Conservation (phyloP, 192 early-diverging fungal genomes). For the Dissophora globulifera region DNA sequence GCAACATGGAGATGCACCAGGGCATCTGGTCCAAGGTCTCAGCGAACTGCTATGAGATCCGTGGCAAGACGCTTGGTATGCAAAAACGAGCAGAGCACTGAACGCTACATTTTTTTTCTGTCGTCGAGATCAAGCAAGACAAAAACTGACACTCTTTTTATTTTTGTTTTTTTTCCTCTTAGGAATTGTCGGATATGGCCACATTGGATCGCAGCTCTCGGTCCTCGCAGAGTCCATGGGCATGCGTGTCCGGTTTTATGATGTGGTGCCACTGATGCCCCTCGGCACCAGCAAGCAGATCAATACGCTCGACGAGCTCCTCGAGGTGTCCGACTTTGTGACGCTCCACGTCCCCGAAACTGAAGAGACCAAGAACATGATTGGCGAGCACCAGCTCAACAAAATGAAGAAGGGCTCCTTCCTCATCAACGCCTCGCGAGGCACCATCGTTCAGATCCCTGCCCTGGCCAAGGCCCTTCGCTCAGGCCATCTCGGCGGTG, state of each 20-base stretch:
- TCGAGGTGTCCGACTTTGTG: constrained; percentile 88
- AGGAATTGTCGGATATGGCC: constrained; percentile 98
- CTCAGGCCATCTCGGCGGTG: constrained; percentile 89
- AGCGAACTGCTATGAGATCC: constrained; percentile 89
- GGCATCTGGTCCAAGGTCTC: constrained; percentile 95
- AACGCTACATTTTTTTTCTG: not conserved
- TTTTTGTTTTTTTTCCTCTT: not conserved
- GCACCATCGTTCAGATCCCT: constrained; percentile 95
- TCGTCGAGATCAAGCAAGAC: not conserved
- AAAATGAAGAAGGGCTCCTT: constrained; percentile 93
- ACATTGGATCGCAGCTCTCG: constrained; percentile 98
- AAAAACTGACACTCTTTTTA: too few species aligned
- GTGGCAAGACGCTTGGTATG: constrained; percentile 86
- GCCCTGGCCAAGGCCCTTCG: constrained; percentile 86
- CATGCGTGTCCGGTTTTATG: constrained; percentile 94
- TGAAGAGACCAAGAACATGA: constrained; percentile 98
- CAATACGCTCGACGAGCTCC: constrained; percentile 80
- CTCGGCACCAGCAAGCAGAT: constrained; percentile 86
- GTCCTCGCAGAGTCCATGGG: constrained; percentile 97
- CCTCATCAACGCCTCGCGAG: constrained; percentile 95
- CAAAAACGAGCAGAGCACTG: not conserved
- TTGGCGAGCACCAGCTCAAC: constrained; percentile 84
- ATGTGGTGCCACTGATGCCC: constrained; percentile 90
- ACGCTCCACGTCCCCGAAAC: constrained; percentile 97
- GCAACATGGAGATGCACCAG: constrained; percentile 92